phyloP scores from a whole-genome alignment of 129 eudicot genomes.

The Saussurea involucrata region DNA sequence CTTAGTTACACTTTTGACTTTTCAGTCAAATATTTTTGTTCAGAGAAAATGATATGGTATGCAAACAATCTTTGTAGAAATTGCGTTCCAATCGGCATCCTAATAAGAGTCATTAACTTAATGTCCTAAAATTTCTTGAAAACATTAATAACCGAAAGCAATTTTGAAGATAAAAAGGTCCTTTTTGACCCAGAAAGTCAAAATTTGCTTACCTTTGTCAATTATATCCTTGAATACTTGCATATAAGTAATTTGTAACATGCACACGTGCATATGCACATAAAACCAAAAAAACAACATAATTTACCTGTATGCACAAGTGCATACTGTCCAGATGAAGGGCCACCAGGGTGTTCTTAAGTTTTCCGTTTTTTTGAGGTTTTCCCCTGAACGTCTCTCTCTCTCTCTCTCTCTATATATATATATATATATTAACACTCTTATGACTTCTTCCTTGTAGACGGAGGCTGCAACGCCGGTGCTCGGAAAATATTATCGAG shows the following conservation, averaged over 20 bases:
- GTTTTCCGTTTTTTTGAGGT: no score
- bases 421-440: no score
- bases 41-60: background rate
- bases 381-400: no score
- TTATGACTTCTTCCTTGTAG: conserved; percentile 17
- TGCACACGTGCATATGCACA: no score
- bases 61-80: background rate
- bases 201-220: background rate
- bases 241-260: no score
- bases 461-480: conserved; percentile 66
- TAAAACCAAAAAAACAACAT: no score
- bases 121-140: background rate
- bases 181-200: conserved; percentile 3
- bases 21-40: background rate
- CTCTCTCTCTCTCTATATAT: no score
- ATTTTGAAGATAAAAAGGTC: background rate
- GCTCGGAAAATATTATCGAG: conserved; percentile 58
- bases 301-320: no score
- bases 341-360: no score
- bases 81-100: background rate
- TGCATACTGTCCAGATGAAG: no score
- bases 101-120: background rate
- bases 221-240: no score
- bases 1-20: background rate
- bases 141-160: background rate